A percentile compares a stretch with the other conserved stretches of the same genome.
These are phyloP conservation scores for Podospora pseudocomata DNA, from an alignment of 495 filamentous ascomycete genomes.

Conservation along the genomic window DNA sequence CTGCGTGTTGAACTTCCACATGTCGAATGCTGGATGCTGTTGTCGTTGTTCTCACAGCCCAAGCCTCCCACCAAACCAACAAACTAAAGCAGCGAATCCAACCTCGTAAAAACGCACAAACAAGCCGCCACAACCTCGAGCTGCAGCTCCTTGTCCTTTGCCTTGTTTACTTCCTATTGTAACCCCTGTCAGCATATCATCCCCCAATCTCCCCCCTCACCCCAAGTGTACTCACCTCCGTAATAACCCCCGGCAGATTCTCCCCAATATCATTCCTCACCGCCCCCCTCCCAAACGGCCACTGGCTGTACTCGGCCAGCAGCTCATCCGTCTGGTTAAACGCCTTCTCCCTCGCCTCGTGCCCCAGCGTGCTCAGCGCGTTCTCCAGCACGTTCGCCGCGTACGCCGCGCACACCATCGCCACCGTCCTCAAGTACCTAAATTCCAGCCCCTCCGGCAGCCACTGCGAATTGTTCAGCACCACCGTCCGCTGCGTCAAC, in stretches of 20 bases:
- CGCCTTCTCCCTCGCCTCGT: conserved; percentile 87
- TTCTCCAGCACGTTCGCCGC: conserved; percentile 98
- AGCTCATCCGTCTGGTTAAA: conserved; percentile 97
- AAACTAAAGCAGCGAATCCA: conserved; percentile 83
- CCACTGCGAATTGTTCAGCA: conserved; percentile 76
- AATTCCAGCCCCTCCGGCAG: conserved; percentile 92
- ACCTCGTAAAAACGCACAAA: conserved; percentile 91
- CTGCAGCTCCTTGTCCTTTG: conserved; percentile 89
- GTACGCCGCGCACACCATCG: conserved; percentile 97
- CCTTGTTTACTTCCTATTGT: conserved; percentile 65
- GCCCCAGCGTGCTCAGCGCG: conserved; percentile 86
- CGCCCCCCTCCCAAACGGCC: conserved; percentile 81
- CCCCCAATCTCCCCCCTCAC: not conserved
- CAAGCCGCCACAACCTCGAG: conserved; percentile 96
- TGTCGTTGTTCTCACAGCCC: too few relatives aligned
- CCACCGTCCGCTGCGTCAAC: conserved; percentile 89
- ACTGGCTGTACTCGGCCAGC: conserved; percentile 92
- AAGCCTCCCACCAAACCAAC: not conserved
- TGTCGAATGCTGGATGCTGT: too few relatives aligned
- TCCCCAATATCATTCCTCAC: conserved; percentile 81
- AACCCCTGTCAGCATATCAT: not conserved
- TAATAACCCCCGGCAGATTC: conserved; percentile 83
- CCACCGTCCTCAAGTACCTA: conserved; percentile 82
- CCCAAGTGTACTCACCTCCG: conserved; percentile 50
- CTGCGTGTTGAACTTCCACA: not conserved